A percentile compares a stretch with the other conserved stretches of the same genome.
phyloP scores from a whole-genome alignment of 225 moss, liverwort and hornwort genomes.

The Physcomitrellopsis africana region DNA sequence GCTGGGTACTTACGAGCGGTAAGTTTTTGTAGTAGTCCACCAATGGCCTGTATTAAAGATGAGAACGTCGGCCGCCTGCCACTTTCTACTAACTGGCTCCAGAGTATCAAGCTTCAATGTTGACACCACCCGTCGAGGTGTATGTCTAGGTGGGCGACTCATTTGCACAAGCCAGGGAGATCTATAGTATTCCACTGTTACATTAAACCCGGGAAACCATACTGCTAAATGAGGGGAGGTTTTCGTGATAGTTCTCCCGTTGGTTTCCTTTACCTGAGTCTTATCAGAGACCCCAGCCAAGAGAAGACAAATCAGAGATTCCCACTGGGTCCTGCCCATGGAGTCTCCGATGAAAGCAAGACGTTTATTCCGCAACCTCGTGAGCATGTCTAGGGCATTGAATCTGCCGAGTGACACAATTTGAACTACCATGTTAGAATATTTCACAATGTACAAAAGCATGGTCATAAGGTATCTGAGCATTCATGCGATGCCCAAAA shows the following conservation, averaged over 20 bases:
- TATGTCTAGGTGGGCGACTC: slow-evolving; percentile 59
- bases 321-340: slow-evolving; percentile 97
- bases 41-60: slow-evolving; percentile 95
- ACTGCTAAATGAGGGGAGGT: slow-evolving; percentile 54
- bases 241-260: slow-evolving; percentile 67
- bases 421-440: slow-evolving; percentile 26
- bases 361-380: slow-evolving; percentile 60
- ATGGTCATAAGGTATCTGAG: too few relatives aligned
- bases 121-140: slow-evolving; percentile 66
- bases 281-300: slow-evolving; percentile 61
- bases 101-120: slow-evolving; percentile 75
- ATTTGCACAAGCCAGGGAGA: slow-evolving; percentile 74
- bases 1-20: slow-evolving; percentile 51
- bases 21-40: slow-evolving; percentile 84
- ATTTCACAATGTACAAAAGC: too few relatives aligned
- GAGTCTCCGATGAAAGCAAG: slow-evolving; percentile 91
- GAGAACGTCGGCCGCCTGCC: slow-evolving; percentile 70
- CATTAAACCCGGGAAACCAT: slow-evolving; percentile 61
- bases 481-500: too few relatives aligned
- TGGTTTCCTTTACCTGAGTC: slow-evolving; percentile 49
- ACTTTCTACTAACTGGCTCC: slow-evolving; percentile 44
- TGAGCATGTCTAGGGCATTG: slow-evolving; percentile 51
- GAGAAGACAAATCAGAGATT: slow-evolving; percentile 83
- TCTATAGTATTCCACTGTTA: slow-evolving; percentile 81
- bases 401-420: slow-evolving; percentile 31